Base-by-base conservation (phyloP, 257 asterid genomes). In the Apocynum venetum region DNA sequence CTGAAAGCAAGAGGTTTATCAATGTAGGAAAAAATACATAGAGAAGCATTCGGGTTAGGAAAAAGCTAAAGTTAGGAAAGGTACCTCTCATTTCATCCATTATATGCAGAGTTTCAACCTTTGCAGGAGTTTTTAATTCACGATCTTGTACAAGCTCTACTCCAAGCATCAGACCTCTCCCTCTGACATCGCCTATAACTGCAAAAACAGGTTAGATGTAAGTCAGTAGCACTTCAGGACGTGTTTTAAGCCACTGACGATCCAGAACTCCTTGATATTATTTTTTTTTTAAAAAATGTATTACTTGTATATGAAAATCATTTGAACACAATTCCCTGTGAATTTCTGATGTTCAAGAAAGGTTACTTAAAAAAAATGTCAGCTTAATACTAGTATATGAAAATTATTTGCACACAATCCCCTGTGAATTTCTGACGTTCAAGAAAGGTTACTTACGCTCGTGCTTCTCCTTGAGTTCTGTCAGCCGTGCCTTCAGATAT, bases 111-210 rank as follows among this genome's bases (percentile, higher is more conserved):
- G 89, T 94, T 87, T 92, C 97, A 13, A 55, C 86, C 64, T 89
- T 95, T 25, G 98, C 99, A 4, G 98, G 98, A 38, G 91, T 87
- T 89, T 95, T 93, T 56, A 80, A 63, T 64, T 89, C 71, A 36
- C 88, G 91, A 80, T 95, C 94, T 4, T 85, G 87, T n/a, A 95
- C 99, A 10, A 95, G 97, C 81, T 95, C 99, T 67, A 95, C 87
- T 8, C 98, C 98, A 41, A 95, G 91, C 90, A 95, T 86, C 80
- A 95, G 69, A 41, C 99, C 99, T 82, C 96, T 91, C 78, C 99
- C 99, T 83, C 98, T 88, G 10, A 93, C 98, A 79, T 93, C 98
- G 11, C 98, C 98, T 51, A 93, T 89, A 75, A 92, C 96, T 90
- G 85, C 82, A 80, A 78, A 49, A 55, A 38, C 4, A 55, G 65